Base-by-base conservation (phyloP, 2,329 filamentous ascomycete genomes). In the Phyllosticta citriasiana region DNA sequence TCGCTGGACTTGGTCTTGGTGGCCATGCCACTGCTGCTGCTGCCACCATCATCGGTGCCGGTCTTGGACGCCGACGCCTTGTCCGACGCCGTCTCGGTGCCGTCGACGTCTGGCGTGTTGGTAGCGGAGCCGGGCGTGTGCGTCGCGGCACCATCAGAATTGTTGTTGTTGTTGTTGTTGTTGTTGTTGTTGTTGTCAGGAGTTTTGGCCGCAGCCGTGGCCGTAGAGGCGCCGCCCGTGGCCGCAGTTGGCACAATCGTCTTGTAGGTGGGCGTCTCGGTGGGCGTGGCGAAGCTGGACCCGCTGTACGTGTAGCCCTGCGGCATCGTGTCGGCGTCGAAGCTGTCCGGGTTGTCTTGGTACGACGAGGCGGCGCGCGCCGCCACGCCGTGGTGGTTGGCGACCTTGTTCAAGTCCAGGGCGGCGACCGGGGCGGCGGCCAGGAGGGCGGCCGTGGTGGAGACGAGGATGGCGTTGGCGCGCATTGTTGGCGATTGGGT, bases 271-370 rank as follows among this genome's bases (percentile, higher is more conserved):
- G 50, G 26, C 2, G 50, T 40, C 19, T 26, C 33, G 53, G 24
- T 25, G 55, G 50, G 25, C 35, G 14, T 53, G 16, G 24, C 51
- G 27, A n/a, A 27, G 5, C 27, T 24, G 9, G 55, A 27, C 47
- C 53, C 53, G 50, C 25, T 40, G 60, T 57, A 55, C 50, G 55
- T 19, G 57, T 59, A 56, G 55, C 59, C 62, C 19, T 55, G 40
- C 35, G 63, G 57, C 25, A 58, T 57, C 47, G 62, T 63, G 55
- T 63, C 62, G 55, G 63, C 61, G n/a, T 60, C 57, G 55, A 57
- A 60, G 54, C 50, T 26, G 51, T 55, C 57, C 40, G 35, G 54
- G 47, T 55, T 26, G 47, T 64, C 26, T 55, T 12, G 26, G 35
- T 57, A 65, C 50, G 60, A 33, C 30, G 62, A 63, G 9, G 58